These are phyloP conservation scores for Zea luxurians DNA, from an alignment of 176 grass and related monocot genomes.

Conservation along the genomic window DNA sequence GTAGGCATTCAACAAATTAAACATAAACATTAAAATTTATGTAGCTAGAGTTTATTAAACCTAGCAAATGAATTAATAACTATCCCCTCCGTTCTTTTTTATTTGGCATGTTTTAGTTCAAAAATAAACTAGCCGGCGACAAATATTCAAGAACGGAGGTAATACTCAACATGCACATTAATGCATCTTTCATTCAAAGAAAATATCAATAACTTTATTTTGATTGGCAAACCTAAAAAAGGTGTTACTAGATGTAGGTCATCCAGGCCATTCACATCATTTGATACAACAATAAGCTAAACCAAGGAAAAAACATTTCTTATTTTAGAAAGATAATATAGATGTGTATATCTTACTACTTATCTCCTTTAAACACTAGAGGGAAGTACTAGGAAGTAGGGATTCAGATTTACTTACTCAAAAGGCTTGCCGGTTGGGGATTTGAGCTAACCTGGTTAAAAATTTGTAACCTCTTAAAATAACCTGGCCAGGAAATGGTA, in stretches of 20 bases:
- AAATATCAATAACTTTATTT: not conserved
- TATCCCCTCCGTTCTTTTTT: not conserved
- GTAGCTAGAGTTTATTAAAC: not conserved
- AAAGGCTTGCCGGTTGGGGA: not conserved
- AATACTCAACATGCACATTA: not conserved
- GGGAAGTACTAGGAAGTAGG: not conserved
- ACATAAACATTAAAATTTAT: not conserved
- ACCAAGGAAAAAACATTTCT: not conserved
- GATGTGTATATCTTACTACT: not conserved
- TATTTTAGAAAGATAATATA: not conserved
- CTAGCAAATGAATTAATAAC: conserved; percentile 1
- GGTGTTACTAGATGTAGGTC: not conserved
- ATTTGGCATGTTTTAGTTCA: too few relatives aligned
- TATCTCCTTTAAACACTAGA: not conserved
- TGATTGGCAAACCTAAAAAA: not conserved
- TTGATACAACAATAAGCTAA: not conserved
- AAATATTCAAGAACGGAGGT: too few relatives aligned
- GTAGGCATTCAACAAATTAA: not conserved
- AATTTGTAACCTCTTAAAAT: not conserved
- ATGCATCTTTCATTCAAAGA: not conserved
- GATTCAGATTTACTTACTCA: not conserved
- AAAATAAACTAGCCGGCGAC: too few relatives aligned
- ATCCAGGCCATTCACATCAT: not conserved
- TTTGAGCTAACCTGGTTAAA: not conserved
- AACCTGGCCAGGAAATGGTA: not conserved